Conservation (phyloP, 345 rosid species). For the Microthlaspi erraticum region DNA sequence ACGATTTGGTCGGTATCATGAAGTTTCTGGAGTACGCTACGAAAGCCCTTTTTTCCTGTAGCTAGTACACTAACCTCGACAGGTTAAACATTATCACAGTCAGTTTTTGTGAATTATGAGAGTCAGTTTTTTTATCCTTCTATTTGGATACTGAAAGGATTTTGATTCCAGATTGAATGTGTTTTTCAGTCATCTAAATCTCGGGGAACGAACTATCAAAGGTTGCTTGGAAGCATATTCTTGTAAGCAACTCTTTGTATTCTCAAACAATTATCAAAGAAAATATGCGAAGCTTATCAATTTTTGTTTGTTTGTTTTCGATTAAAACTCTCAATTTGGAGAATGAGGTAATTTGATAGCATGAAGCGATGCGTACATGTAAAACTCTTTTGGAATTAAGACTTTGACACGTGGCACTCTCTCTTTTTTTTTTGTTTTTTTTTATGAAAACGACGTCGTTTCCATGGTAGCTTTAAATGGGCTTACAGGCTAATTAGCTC, state of each 20-base stretch:
- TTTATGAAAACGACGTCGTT: no score
- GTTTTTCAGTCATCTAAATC: slow-evolving; percentile 67
- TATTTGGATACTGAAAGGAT: slow-evolving; percentile 10
- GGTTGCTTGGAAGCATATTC: slow-evolving; percentile 88
- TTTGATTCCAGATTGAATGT: slow-evolving; percentile 61
- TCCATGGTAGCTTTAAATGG: no score
- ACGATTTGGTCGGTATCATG: slow-evolving; percentile 46
- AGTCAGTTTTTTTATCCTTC: neutral
- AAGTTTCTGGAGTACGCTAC: slow-evolving; percentile 91
- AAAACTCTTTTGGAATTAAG: neutral
- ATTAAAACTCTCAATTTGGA: slow-evolving; percentile 87
- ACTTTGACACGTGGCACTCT: no score
- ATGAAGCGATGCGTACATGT: no score
- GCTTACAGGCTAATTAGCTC: no score
- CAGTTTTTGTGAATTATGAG: slow-evolving; percentile 1
- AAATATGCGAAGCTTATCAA: neutral
- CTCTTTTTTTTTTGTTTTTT: no score
- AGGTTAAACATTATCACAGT: neutral
- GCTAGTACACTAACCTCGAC: slow-evolving; percentile 75
- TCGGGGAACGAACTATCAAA: slow-evolving; percentile 80
- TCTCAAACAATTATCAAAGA: neutral
- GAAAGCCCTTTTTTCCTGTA: no score
- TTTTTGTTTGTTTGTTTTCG: slow-evolving; percentile 25
- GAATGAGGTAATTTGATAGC: slow-evolving; percentile 63
- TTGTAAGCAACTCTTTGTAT: slow-evolving; percentile 56